phyloP scores from a whole-genome alignment of 805 yeast genomes.

The Starmerella cellae region DNA sequence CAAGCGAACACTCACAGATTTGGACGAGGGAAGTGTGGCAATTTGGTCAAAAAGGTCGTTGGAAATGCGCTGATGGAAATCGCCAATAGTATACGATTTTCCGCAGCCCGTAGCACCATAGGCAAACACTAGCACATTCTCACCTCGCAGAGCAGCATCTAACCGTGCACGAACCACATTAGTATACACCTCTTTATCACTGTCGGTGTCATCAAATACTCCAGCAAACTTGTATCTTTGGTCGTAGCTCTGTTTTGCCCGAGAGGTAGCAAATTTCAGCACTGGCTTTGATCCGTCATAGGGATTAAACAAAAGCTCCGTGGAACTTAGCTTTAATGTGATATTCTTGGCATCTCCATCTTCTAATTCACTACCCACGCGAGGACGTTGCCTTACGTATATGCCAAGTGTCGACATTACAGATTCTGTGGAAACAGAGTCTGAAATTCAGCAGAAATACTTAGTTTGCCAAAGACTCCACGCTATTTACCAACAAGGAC shows the following conservation, averaged over 20 bases:
- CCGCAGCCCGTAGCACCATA: slow-evolving; percentile 97
- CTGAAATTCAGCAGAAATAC: too few relatives aligned
- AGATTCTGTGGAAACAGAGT: too few relatives aligned
- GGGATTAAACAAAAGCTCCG: background rate
- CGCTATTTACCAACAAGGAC: too few relatives aligned
- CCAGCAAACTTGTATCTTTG: background rate
- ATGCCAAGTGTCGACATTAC: background rate
- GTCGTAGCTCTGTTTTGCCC: background rate
- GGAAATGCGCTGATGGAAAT: slow-evolving; percentile 67
- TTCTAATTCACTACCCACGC: background rate
- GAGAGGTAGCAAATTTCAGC: background rate
- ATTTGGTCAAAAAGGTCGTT: slow-evolving; percentile 36
- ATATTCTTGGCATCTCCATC: background rate
- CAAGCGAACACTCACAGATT: background rate
- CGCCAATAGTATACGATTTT: slow-evolving; percentile 84
- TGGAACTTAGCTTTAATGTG: background rate
- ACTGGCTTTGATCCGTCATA: background rate
- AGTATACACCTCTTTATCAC: slow-evolving; percentile 56
- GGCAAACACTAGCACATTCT: slow-evolving; percentile 82
- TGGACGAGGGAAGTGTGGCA: background rate
- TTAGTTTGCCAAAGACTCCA: too few relatives aligned
- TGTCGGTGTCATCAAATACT: slow-evolving; percentile 45
- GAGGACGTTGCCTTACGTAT: background rate
- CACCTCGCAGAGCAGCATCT: slow-evolving; percentile 57
- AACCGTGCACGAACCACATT: slow-evolving; percentile 50